Evolutionary conservation across 306 rosid species (phyloP).

Genomic region (Cucurbita moschata): DNA sequence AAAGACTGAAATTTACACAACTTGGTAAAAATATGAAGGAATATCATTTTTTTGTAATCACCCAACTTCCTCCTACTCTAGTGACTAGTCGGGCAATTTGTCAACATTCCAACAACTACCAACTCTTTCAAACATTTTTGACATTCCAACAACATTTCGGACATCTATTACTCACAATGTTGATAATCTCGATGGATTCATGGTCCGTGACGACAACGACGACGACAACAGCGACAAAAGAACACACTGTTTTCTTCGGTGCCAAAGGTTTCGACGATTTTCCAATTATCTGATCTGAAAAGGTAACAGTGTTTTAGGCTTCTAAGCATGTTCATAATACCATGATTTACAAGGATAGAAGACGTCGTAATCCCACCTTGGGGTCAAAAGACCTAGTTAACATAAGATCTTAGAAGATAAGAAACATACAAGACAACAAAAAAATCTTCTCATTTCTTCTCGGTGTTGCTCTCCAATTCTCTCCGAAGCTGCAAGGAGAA

Average conservation of each 20-base stretch:
- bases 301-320: background rate
- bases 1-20: background rate
- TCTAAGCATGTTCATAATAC: background rate
- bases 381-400: background rate
- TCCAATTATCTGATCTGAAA: background rate
- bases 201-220: too few species aligned
- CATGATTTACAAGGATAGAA: background rate
- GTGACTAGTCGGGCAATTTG: background rate
- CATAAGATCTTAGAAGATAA: background rate
- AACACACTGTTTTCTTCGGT: background rate
- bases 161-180: background rate
- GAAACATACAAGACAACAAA: background rate
- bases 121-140: background rate
- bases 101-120: background rate
- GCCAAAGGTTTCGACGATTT: background rate
- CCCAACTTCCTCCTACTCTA: background rate
- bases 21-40: too few species aligned
- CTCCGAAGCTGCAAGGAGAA: slow-evolving; percentile 77
- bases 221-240: too few species aligned
- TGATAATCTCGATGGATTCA: background rate
- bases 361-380: background rate
- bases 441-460: slow-evolving; percentile 21
- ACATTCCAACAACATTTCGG: background rate
- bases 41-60: too few species aligned
- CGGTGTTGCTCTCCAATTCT: slow-evolving; percentile 64